Base-by-base conservation (phyloP, 805 yeast genomes). In the Komagataella ulmi region DNA sequence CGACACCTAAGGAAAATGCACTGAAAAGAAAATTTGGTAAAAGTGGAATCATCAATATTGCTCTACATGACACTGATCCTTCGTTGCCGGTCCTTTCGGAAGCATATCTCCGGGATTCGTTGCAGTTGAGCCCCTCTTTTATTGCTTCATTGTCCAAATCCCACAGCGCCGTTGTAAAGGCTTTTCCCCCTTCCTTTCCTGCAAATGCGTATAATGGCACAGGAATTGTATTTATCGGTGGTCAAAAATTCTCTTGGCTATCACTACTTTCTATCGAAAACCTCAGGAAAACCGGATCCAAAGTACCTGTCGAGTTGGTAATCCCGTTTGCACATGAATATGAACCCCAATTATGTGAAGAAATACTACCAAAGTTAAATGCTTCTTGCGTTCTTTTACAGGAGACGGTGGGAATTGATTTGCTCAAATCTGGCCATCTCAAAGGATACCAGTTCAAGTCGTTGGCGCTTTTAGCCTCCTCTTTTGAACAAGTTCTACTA, bases 201-300 rank as follows among this genome's bases (percentile, higher is more conserved):
- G 72, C 67, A 46, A 59, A 61, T 14, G 56, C 74, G 10, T 77
- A 75, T 59, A 21, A 53, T 6, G 80, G 83, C 1, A 68, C 74
- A 52, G 91, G 90, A 6, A 79, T 83, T 24, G 83, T 84, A 0
- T 77, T 79, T 52, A 81, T 84, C 48, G 91, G 88, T n/a, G 91
- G 91, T 49, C 87, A 87, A 2, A 73, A 72, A 53, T 84, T 77
- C 58, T 81, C 85, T 49, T 77, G 86, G 77, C 64, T 84, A 24
- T 71, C 85, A 1, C 64, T 81, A 24, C 61, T 81, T 5, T 73
- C 83, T 7, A 66, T 84, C 46, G 73, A 72, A 54, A 68, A 73
- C 44, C 58, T 77, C 44, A 61, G 82, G 47, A 63, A 69, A 3
- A 58, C 68, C 6, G 81, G 81, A 1, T 71, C 76, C 12, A 57